Evolutionary conservation across 2,329 filamentous ascomycete species (phyloP), one percentile per base, ranked within the genome.

Genomic region (Cladosporium sp.): DNA sequence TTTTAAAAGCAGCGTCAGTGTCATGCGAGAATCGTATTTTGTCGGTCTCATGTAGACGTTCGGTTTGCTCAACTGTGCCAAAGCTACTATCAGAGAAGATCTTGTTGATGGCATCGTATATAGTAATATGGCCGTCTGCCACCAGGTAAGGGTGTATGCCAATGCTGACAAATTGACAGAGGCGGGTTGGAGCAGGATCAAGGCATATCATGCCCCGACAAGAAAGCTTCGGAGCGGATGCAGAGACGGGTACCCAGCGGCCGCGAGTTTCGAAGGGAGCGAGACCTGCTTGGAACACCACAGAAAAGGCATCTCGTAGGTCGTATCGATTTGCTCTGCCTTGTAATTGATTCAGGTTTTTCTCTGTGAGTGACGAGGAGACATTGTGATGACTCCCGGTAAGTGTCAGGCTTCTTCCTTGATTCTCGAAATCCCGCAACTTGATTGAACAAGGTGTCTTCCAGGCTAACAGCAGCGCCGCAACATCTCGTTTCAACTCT

Each of bases 41-140:
- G 4, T 9, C 22, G 5, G 9, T 15, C 38, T 15, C 36, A 11
- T 19, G 13, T 43, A 13, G 60, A 1, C 78, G 22, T 27, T 27
- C 5, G 9, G 4, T 27, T 9, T 27, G 74, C 16, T 84, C 82
- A 3, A 75, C 52, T 12, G 73, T 67, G 0, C 89, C 88, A 69
- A 97, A 98, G 52, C 75, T 80, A 0, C 93, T 97, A 35, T 79
- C 76, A 4, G 75, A 69, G 64, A 97, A 95, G 1, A 90, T 62
- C 18, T 76, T 78, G 64, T 97, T 97, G 52, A 95, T 74, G 51
- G 86, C 83, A 47, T 87, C 82, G 58, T 87, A 94, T 0, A 97
- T 66, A 6, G 86, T 67, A 52, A 85, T 86, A 3, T 79, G 75
- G 0, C 77, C 78, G 41, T 72, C 69, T 3, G 76, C 72, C 19